Evolutionary conservation across 1,284 basidiomycete species (phyloP).

Genomic region (Fistulinella cinereoalba): DNA sequence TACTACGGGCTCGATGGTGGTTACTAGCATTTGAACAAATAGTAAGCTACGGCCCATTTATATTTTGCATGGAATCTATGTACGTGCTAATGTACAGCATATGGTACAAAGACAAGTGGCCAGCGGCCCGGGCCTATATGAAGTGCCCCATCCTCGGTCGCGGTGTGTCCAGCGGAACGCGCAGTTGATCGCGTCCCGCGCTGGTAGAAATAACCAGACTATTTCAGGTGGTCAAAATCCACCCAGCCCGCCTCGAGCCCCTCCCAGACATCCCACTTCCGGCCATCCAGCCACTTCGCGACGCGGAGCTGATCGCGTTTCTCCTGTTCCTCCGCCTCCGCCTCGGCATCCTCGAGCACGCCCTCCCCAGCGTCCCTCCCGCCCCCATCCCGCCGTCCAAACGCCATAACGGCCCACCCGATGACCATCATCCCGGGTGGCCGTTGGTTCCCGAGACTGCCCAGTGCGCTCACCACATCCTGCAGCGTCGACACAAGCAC

Average conservation of each 20-base stretch:
- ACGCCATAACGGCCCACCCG: conserved; percentile 81
- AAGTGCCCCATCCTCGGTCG: no score
- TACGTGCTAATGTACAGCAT: no score
- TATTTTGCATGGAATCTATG: no score
- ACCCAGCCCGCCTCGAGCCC: conserved; percentile 58
- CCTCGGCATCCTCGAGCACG: conserved; percentile 35
- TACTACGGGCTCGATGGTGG: not conserved
- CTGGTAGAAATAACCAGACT: not conserved
- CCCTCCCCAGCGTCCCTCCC: conserved; percentile 46
- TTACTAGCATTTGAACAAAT: no score
- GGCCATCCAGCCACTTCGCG: conserved; percentile 52
- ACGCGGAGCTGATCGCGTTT: conserved; percentile 51
- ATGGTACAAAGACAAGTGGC: no score
- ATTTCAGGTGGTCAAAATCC: not conserved
- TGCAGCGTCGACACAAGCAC: conserved; percentile 79
- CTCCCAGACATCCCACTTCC: conserved; percentile 58
- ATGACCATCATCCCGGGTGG: conserved; percentile 96
- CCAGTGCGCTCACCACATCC: conserved; percentile 70
- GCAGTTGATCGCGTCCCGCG: not conserved
- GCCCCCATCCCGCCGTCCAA: conserved; percentile 52
- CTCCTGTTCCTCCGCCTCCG: conserved; percentile 35
- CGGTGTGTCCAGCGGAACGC: no score
- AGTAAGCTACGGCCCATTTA: no score
- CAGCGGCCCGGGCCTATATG: no score
- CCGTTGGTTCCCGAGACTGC: conserved; percentile 78